Conservation (phyloP, 257 asterid species). For the Prunella vulgaris region DNA sequence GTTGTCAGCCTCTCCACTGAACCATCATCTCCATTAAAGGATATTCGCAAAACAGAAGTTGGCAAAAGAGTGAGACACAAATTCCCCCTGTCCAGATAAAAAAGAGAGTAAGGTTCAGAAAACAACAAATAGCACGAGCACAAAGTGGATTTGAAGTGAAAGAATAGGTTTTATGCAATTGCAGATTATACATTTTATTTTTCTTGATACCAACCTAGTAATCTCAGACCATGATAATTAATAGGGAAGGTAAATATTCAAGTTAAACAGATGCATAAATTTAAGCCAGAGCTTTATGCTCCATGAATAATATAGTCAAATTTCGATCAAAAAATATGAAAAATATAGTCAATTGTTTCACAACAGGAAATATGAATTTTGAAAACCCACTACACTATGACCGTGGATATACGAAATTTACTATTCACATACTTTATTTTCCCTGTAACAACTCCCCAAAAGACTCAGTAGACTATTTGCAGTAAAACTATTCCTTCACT, state of each 20-base stretch:
- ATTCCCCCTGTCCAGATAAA: slow-evolving; percentile 52
- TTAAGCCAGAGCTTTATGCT: too few species aligned
- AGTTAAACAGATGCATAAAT: too few species aligned
- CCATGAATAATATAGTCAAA: too few species aligned
- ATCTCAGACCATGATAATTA: too few species aligned
- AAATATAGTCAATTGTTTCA: too few species aligned
- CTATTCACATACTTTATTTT: neutral
- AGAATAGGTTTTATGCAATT: neutral
- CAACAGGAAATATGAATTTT: neutral
- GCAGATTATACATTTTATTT: neutral
- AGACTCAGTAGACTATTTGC: neutral
- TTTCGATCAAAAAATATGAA: too few species aligned
- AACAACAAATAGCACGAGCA: slow-evolving; percentile 10
- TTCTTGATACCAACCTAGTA: too few species aligned
- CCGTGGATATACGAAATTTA: neutral
- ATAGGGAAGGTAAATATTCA: too few species aligned
- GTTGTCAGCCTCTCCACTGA: slow-evolving; percentile 62
- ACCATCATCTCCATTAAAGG: slow-evolving; percentile 86
- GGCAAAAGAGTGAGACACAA: slow-evolving; percentile 80
- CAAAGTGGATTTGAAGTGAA: neutral
- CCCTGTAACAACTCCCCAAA: neutral
- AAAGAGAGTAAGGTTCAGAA: slow-evolving; percentile 14
- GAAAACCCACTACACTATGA: neutral
- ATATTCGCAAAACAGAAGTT: slow-evolving; percentile 73
- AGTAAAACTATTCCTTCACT: neutral